Base-by-base conservation (phyloP, 139 green algal genomes). In the Chlamydomonas sp. region DNA sequence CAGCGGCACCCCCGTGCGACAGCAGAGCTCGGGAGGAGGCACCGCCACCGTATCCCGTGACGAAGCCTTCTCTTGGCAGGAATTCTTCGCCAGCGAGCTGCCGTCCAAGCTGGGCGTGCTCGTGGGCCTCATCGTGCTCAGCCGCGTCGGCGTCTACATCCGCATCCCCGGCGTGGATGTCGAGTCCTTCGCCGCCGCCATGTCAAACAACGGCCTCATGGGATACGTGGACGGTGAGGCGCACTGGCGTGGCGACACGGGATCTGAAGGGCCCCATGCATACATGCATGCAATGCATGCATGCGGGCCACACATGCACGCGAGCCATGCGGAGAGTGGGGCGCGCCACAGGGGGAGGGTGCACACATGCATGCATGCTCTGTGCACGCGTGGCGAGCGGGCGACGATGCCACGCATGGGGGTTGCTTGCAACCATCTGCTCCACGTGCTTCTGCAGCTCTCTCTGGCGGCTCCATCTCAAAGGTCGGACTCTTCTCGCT, bases 221-320 rank as follows among this genome's bases (percentile, higher is more conserved):
- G 87, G 89, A 2, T 97, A 97, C 81, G 89, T 99, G 35, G 94
- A 99, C 77, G 88, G 90, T n/a, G n/a, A n/a, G n/a, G n/a, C n/a
- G n/a, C n/a, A n/a, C n/a, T n/a, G n/a, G n/a, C n/a, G n/a, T n/a
- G n/a, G n/a, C n/a, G n/a, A n/a, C n/a, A n/a, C n/a, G n/a, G n/a
- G n/a, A n/a, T n/a, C n/a, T n/a, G n/a, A n/a, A n/a, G n/a, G n/a
- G n/a, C n/a, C n/a, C n/a, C n/a, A n/a, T n/a, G n/a, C n/a, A n/a
- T n/a, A 8, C n/a, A n/a, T n/a, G n/a, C n/a, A n/a, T n/a, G n/a
- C n/a, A n/a, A n/a, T n/a, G n/a, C n/a, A n/a, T n/a, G n/a, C n/a
- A n/a, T n/a, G n/a, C n/a, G n/a, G n/a, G n/a, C n/a, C n/a, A n/a
- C n/a, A n/a, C n/a, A n/a, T n/a, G n/a, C n/a, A n/a, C n/a, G n/a